phyloP scores from a whole-genome alignment of 768 basidiomycete genomes.

The Trametes cubensis region DNA sequence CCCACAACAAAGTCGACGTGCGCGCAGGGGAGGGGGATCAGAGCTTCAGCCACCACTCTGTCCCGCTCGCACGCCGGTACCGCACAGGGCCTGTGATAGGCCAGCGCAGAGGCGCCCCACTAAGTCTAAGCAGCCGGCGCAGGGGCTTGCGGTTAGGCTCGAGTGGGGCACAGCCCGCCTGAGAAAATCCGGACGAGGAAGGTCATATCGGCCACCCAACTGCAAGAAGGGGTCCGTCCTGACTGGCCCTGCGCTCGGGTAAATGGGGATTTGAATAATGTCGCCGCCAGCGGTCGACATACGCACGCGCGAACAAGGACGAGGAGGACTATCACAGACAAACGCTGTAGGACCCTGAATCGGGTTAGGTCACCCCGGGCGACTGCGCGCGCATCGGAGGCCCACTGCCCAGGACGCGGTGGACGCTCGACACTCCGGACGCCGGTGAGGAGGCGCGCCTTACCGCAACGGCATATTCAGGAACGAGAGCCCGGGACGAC shows the following conservation, averaged over 20 bases:
- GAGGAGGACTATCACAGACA: constrained; percentile 3
- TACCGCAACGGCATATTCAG: background rate
- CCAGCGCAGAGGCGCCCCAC: too few relatives aligned
- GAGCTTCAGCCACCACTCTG: background rate
- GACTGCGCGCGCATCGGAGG: background rate
- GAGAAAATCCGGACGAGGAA: constrained; percentile 11
- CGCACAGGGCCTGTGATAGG: too few relatives aligned
- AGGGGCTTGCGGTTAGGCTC: constrained; percentile 7
- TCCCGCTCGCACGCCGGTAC: constrained; percentile 1
- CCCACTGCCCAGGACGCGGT: background rate
- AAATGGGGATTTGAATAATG: too few relatives aligned
- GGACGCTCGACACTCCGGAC: background rate
- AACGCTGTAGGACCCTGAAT: constrained; percentile 13
- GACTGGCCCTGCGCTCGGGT: too few relatives aligned
- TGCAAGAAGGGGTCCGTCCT: too few relatives aligned
- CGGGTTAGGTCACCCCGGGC: constrained; percentile 3
- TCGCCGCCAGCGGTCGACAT: too few relatives aligned
- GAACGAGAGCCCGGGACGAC: background rate
- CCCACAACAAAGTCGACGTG: too few relatives aligned
- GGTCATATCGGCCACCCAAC: constrained; percentile 1
- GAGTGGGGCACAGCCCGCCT: constrained; percentile 7
- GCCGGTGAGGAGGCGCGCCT: background rate
- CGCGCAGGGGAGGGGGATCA: background rate
- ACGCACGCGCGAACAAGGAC: background rate
- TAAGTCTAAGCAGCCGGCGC: too few relatives aligned